Evolutionary conservation across 805 yeast species (phyloP), one percentile per base, ranked within the genome.

Genomic region (Cyberlindnera americana): DNA sequence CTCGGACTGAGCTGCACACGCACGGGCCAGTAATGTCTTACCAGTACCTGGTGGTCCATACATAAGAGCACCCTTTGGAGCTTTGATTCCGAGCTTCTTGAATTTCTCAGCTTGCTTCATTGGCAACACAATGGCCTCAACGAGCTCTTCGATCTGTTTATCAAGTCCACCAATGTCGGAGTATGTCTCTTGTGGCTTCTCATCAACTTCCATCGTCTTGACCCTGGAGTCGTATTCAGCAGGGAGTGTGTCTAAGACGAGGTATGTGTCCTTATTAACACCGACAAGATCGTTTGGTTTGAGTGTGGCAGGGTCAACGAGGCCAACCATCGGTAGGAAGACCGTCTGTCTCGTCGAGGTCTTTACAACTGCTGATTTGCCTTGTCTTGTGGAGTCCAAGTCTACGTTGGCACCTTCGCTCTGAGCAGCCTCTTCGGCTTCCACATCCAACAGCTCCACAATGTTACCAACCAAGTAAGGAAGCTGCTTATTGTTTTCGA

Each of bases 1-100:
- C 64, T 90, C 89, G 1, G 98, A 87, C 64, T 93, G 98, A 39
- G 97, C 96, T 18, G 99, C 99, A 69, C 97, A 95, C 2, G 99
- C 99, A 62, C 96, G 81, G 9, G 99, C 99, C 51, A 93, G 73
- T 46, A 93, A 70, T 2, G 99, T 93, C 66, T 93, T 93, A 63
- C 99, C 99, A 2, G 99, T 93, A 63, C 99, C 99, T 38, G 99
- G 99, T 8, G 99, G 98, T 26, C 99, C 99, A 61, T 93, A 93
- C 90, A 93, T 88, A 38, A 93, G 72, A 4, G 96, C 98, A 62
- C 99, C 99, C 64, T 93, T 93, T 43, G 99, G 99, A 13, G 99
- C 95, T 61, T 86, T 91, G 59, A 93, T 90, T 41, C 99, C 99
- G 66, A 93, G 72, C 43, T 79, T 80, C 60, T 86, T 86, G 70